phyloP scores from a whole-genome alignment of 352 stramenopile genomes.

The Phytophthora fragariaefolia region DNA sequence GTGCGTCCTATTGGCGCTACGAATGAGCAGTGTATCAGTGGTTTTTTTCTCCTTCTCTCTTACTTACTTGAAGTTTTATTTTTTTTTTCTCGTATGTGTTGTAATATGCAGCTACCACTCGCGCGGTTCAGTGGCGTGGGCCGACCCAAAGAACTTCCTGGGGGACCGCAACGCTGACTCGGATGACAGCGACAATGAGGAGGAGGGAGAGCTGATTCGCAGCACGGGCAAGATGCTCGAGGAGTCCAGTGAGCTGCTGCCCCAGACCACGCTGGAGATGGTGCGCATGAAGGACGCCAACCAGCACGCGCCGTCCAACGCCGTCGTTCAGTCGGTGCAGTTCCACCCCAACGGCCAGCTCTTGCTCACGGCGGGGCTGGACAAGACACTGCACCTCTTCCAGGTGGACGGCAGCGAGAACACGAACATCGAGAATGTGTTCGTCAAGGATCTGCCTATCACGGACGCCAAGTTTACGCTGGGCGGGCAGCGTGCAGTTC shows the following conservation, averaged over 20 bases:
- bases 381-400: conserved; percentile 95
- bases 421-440: conserved; percentile 89
- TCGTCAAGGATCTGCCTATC: conserved; percentile 92
- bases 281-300: conserved; percentile 92
- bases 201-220: conserved; percentile 56
- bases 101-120: conserved; percentile 63
- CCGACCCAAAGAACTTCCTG: conserved; percentile 76
- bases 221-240: conserved; percentile 70
- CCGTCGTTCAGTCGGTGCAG: conserved; percentile 87
- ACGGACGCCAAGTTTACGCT: conserved; percentile 85
- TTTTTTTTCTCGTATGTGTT: conserved; percentile 7
- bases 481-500: conserved; percentile 83
- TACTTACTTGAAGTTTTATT: neutral
- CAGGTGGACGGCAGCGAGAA: conserved; percentile 92
- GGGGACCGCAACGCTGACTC: conserved; percentile 32
- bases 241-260: conserved; percentile 53
- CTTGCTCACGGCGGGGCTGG: conserved; percentile 89
- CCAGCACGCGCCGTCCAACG: conserved; percentile 84
- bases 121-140: conserved; percentile 68
- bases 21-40: neutral
- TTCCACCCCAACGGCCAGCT: conserved; percentile 92
- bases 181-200: conserved; percentile 70
- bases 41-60: neutral
- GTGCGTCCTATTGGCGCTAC: conserved; percentile 38
- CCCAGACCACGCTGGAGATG: conserved; percentile 71